A percentile compares a stretch with the other conserved stretches of the same genome.
phyloP scores from a whole-genome alignment of 768 basidiomycete genomes.

The Kwoniella shandongensis region DNA sequence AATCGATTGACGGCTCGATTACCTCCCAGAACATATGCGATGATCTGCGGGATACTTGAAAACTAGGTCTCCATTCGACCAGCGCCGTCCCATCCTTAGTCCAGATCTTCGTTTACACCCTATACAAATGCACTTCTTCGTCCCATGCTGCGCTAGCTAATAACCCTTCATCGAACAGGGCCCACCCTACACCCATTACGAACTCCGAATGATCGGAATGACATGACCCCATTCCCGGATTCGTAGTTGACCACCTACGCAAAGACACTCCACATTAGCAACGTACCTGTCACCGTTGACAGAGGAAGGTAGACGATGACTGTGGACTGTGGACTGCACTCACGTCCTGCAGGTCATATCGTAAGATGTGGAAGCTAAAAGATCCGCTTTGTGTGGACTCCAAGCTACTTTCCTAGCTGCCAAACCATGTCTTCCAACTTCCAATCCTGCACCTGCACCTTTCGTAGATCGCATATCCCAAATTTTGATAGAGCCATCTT shows the following conservation, averaged over 20 bases:
- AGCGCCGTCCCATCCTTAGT: too few species aligned
- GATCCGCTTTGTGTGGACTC: conserved; percentile 38
- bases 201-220: conserved; percentile 93
- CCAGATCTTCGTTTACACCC: too few species aligned
- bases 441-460: background rate
- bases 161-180: conserved; percentile 82
- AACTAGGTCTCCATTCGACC: conserved; percentile 34
- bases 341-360: conserved; percentile 96
- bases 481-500: conserved; percentile 29
- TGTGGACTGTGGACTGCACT: conserved; percentile 55
- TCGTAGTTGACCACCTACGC: conserved; percentile 69
- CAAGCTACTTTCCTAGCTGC: conserved; percentile 35
- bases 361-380: conserved; percentile 66
- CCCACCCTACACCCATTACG: conserved; percentile 87
- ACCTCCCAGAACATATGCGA: too few species aligned
- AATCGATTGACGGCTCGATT: too few species aligned
- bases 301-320: too few species aligned
- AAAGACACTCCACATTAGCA: background rate
- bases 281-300: too few species aligned
- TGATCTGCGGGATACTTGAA: background rate
- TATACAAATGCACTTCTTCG: conserved; percentile 69
- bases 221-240: background rate
- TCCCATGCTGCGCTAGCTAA: conserved; percentile 94
- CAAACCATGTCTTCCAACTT: conserved; percentile 32
- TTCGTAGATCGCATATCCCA: conserved; percentile 28